A percentile compares a stretch with the other conserved stretches of the same genome.
Evolutionary conservation across 1,284 basidiomycete species (phyloP).

Genomic region (Ganoderma sinense): DNA sequence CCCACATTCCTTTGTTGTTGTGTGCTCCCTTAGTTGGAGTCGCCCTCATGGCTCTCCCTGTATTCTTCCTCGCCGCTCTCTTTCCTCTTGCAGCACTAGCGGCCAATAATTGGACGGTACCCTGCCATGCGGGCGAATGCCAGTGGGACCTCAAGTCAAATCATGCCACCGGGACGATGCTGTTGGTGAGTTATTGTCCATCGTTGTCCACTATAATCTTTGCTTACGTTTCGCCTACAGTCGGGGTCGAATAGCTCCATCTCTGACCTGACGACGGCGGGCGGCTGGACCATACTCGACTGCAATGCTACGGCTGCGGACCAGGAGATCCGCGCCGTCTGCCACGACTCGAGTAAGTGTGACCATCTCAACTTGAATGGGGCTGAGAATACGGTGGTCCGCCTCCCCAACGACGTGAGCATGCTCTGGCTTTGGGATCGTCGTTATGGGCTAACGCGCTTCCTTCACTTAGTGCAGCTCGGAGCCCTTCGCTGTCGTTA

Average conservation of each 20-base stretch:
- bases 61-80: neutral
- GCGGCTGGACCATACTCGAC: conserved; percentile 58
- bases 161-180: conserved; percentile 11
- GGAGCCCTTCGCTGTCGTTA: conserved; percentile 57
- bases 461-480: conserved; percentile 45
- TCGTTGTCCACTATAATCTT: conserved; percentile 5
- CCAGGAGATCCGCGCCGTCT: conserved; percentile 57
- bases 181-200: conserved; percentile 12
- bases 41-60: neutral
- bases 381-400: conserved; percentile 55
- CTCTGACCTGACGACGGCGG: conserved; percentile 58
- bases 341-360: conserved; percentile 47
- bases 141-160: conserved; percentile 17
- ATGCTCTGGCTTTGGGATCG: neutral
- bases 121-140: conserved; percentile 20
- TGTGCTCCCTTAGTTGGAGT: neutral
- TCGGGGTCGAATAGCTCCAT: conserved; percentile 48
- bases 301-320: conserved; percentile 46
- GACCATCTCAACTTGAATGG: conserved; percentile 52
- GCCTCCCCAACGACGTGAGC: conserved; percentile 43
- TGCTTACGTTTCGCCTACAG: conserved; percentile 6
- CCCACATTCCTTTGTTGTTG: neutral
- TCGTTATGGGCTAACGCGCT: no score
- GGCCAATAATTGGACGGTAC: conserved; percentile 16
- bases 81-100: conserved; percentile 4